A percentile compares a stretch with the other conserved stretches of the same genome.
Conservation (phyloP, 2,329 filamentous ascomycete genomes). For the Colletotrichum falcatum region DNA sequence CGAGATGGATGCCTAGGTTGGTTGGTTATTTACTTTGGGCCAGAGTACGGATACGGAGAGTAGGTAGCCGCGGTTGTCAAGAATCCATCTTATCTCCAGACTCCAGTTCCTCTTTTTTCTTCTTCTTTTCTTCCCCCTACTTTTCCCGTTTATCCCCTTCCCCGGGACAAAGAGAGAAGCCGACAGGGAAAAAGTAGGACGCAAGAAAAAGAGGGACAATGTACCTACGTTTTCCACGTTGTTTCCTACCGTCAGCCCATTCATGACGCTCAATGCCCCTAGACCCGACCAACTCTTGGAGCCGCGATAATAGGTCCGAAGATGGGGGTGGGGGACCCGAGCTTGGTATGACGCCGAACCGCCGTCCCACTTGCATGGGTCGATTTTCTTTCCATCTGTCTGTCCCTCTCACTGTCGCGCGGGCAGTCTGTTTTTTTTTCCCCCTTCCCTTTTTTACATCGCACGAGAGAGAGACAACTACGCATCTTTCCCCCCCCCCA, state of each 20-base stretch:
- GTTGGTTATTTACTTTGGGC: slow-evolving; percentile 15
- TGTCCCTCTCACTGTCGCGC: neutral
- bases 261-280: slow-evolving; percentile 36
- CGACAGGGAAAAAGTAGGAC: neutral
- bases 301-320: slow-evolving; percentile 40
- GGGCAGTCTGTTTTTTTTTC: neutral
- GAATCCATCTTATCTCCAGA: slow-evolving; percentile 37
- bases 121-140: no score
- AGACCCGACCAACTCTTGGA: slow-evolving; percentile 26
- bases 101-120: neutral
- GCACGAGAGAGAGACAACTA: neutral
- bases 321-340: slow-evolving; percentile 29
- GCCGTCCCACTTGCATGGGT: slow-evolving; percentile 27
- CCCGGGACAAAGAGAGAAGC: no score
- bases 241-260: slow-evolving; percentile 29
- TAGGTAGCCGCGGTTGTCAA: slow-evolving; percentile 36
- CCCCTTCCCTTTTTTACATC: neutral
- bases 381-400: neutral
- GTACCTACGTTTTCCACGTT: slow-evolving; percentile 27
- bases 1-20: slow-evolving; percentile 29
- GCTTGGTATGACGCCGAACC: slow-evolving; percentile 35
- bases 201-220: slow-evolving; percentile 22
- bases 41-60: slow-evolving; percentile 29
- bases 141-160: neutral
- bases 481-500: neutral